Evolutionary conservation across 495 filamentous ascomycete genomes (phyloP).

Genomic region (Hyaloscypha hepaticicola): DNA sequence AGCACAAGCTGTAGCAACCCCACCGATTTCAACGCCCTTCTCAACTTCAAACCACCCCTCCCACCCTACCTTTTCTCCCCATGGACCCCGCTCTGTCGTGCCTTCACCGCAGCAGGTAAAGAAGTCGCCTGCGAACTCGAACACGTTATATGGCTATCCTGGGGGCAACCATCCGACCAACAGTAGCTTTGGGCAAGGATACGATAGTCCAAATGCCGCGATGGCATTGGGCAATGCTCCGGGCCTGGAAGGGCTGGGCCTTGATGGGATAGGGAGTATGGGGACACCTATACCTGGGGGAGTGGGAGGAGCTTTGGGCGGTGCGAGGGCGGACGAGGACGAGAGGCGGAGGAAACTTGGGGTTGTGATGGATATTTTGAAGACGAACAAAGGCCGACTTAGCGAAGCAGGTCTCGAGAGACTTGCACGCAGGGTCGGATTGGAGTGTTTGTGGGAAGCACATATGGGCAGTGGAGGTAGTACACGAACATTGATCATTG

Average conservation of each 20-base stretch:
- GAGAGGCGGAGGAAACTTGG: slow-evolving; percentile 56
- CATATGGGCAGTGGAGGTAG: slow-evolving; percentile 41
- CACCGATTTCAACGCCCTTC: slow-evolving; percentile 56
- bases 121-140: slow-evolving; percentile 49
- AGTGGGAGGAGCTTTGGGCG: slow-evolving; percentile 32
- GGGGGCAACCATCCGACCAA: slow-evolving; percentile 34
- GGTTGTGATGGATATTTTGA: slow-evolving; percentile 48
- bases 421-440: slow-evolving; percentile 63
- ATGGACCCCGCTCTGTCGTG: slow-evolving; percentile 37
- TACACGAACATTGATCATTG: slow-evolving; percentile 63
- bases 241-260: slow-evolving; percentile 43
- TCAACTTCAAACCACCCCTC: slow-evolving; percentile 37
- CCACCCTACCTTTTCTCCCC: slow-evolving; percentile 51
- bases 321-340: slow-evolving; percentile 52
- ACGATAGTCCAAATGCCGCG: slow-evolving; percentile 53
- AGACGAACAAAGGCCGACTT: slow-evolving; percentile 55
- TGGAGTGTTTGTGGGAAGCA: slow-evolving; percentile 73
- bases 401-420: slow-evolving; percentile 81
- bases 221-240: slow-evolving; percentile 46
- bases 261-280: slow-evolving; percentile 35
- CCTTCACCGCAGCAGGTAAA: slow-evolving; percentile 55
- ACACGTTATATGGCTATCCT: slow-evolving; percentile 37
- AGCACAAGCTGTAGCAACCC: slow-evolving; percentile 45
- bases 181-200: slow-evolving; percentile 38
- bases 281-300: slow-evolving; percentile 21